Percentiles rank a stretch among this genome's conserved stretches.
Evolutionary conservation across 129 eudicot genomes (phyloP).

Genomic region (Centaurea solstitialis): DNA sequence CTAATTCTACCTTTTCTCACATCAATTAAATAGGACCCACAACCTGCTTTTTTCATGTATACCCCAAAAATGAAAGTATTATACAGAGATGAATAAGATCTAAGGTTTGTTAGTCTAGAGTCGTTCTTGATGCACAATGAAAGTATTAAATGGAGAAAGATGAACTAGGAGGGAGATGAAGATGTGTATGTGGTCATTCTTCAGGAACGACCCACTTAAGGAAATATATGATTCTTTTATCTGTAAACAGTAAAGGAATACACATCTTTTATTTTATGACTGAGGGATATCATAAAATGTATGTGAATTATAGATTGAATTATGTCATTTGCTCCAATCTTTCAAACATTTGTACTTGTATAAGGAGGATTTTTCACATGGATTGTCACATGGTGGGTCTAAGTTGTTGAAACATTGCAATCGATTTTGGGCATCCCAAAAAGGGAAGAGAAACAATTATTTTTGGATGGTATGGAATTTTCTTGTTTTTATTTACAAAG

Average conservation of each 20-base stretch:
- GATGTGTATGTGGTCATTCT: neutral
- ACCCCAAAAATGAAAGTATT: neutral
- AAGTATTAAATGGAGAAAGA: neutral
- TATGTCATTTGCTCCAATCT: neutral
- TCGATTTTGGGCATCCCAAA: neutral
- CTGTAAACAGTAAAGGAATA: neutral
- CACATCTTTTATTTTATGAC: neutral
- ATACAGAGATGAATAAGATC: neutral
- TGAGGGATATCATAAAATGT: neutral
- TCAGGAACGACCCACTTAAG: neutral
- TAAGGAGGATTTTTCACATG: neutral
- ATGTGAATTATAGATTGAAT: neutral
- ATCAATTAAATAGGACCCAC: neutral
- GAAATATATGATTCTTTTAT: neutral
- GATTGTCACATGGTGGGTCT: neutral
- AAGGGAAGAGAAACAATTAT: neutral
- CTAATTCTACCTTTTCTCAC: neutral
- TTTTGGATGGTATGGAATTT: neutral
- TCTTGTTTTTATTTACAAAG: no score
- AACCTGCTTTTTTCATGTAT: neutral
- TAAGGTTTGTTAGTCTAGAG: neutral
- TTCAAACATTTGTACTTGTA: neutral
- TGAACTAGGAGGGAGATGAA: neutral
- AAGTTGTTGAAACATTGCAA: neutral
- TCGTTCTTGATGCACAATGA: neutral